phyloP scores from a whole-genome alignment of 345 rosid species.

The Aegle marmelos region DNA sequence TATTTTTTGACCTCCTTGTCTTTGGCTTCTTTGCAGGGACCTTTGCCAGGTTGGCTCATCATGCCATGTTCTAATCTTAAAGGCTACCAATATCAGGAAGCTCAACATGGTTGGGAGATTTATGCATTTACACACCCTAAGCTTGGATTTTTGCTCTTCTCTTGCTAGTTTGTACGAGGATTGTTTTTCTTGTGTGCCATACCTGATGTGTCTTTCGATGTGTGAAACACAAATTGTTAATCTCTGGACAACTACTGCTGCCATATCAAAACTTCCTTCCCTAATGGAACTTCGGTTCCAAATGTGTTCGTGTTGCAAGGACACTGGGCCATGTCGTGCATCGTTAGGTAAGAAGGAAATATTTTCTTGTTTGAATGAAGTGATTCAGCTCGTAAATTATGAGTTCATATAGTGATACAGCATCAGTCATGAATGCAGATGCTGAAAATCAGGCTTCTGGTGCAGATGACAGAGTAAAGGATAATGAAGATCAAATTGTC shows the following conservation, averaged over 20 bases:
- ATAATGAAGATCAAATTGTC: background rate
- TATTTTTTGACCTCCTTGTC: background rate
- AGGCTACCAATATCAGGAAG: constrained; percentile 28
- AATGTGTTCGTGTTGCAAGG: constrained; percentile 47
- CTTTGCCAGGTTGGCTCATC: constrained; percentile 34
- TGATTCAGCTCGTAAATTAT: constrained; percentile 18
- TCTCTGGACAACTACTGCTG: constrained; percentile 50
- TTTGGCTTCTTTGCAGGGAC: constrained; percentile 28
- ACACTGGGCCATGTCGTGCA: constrained; percentile 43
- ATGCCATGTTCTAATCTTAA: constrained; percentile 36
- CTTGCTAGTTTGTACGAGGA: constrained; percentile 45
- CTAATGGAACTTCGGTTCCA: constrained; percentile 48
- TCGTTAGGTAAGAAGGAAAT: constrained; percentile 20
- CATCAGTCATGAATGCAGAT: constrained; percentile 14
- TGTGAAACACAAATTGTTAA: constrained; percentile 55
- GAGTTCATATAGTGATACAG: constrained; percentile 5
- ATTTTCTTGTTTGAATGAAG: background rate
- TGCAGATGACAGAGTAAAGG: constrained; percentile 8
- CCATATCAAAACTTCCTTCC: constrained; percentile 44
- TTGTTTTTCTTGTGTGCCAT: constrained; percentile 58
- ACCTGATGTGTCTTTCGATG: constrained; percentile 45
- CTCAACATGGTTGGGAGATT: constrained; percentile 47
- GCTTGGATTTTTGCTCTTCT: constrained; percentile 50
- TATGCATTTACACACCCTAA: constrained; percentile 36
- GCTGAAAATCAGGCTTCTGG: constrained; percentile 2